Evolutionary conservation across 257 asterid species (phyloP), one percentile per base, ranked within the genome.

Genomic region (Rhazya stricta): DNA sequence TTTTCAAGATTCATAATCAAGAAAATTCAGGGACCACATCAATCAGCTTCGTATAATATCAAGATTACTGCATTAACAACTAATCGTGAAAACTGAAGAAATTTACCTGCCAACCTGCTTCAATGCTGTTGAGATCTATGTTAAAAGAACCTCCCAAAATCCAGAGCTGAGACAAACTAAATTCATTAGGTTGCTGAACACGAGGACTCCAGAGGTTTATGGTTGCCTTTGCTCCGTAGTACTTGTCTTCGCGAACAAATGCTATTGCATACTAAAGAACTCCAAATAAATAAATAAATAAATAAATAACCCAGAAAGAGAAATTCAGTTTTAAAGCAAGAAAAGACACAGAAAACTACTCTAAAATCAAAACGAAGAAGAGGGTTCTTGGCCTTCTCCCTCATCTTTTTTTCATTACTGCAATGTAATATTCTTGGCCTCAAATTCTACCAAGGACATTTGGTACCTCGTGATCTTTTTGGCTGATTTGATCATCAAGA

Each of bases 131-230:
- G n/a, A 53, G 71, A 69, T 63, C 72, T 23, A 71, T 67, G 25
- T n/a, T 78, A 42, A 80, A 80, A 56, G 77, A 53, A 67, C 97
- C 97, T 23, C 97, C 95, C 46, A 89, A 79, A 39, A 92, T 86
- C 97, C 97, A 92, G 78, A 92, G 84, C 84, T 92, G 97, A 61
- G 97, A 90, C 82, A 87, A 79, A 81, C 97, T 92, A 82, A 90
- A 89, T 87, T 92, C 97, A 71, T 90, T 88, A 60, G 95, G 80
- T 82, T 90, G 97, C 75, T 90, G 96, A 68, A 90, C 86, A 78
- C 86, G 84, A 21, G 97, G 97, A 79, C 89, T 95, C 97, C 97
- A 92, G 29, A 92, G 96, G 70, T 90, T 89, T 67, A 90, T 89
- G n/a, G 96, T 90, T 37, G 96, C 97, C 62, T 86, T 90, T 4